Evolutionary conservation across 1,139 yeast genomes (phyloP).

Genomic region (Nadsonia starkeyi-henricii): DNA sequence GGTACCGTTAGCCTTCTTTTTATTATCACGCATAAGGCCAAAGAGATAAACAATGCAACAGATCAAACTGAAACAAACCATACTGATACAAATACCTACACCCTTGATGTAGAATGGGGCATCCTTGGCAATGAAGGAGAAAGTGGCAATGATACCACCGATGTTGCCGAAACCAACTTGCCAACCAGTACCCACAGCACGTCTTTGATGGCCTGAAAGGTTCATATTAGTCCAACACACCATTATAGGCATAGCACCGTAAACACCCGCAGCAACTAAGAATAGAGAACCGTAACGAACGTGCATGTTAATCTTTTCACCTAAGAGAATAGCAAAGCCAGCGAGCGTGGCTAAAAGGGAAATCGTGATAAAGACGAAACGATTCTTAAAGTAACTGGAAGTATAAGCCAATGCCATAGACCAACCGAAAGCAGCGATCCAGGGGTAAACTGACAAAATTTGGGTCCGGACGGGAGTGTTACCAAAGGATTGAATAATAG

Average conservation of each 20-base stretch:
- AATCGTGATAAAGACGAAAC: slow-evolving; percentile 36
- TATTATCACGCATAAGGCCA: slow-evolving; percentile 20
- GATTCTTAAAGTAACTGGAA: slow-evolving; percentile 31
- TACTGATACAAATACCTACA: slow-evolving; percentile 40
- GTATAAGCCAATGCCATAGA: slow-evolving; percentile 33
- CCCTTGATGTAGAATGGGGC: slow-evolving; percentile 50
- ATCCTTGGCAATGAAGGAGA: slow-evolving; percentile 40
- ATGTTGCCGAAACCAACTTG: slow-evolving; percentile 73
- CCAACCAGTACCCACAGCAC: slow-evolving; percentile 61
- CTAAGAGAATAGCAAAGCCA: slow-evolving; percentile 42
- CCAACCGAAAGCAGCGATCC: slow-evolving; percentile 49
- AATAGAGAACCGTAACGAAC: slow-evolving; percentile 61
- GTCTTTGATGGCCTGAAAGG: slow-evolving; percentile 56
- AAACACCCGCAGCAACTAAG: slow-evolving; percentile 49
- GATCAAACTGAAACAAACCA: slow-evolving; percentile 37
- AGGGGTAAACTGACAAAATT: slow-evolving; percentile 57
- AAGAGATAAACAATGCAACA: slow-evolving; percentile 32
- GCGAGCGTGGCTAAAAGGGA: slow-evolving; percentile 33
- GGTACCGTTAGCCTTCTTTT: slow-evolving; percentile 19
- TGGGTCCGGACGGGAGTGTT: slow-evolving; percentile 51
- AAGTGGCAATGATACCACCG: slow-evolving; percentile 68
- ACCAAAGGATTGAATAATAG: slow-evolving; percentile 44
- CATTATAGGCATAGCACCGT: slow-evolving; percentile 59
- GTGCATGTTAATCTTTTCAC: slow-evolving; percentile 18
- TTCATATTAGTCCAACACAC: slow-evolving; percentile 65